Conservation (phyloP, 1,139 yeast genomes). For the Casaregolazyma suthepensis region DNA sequence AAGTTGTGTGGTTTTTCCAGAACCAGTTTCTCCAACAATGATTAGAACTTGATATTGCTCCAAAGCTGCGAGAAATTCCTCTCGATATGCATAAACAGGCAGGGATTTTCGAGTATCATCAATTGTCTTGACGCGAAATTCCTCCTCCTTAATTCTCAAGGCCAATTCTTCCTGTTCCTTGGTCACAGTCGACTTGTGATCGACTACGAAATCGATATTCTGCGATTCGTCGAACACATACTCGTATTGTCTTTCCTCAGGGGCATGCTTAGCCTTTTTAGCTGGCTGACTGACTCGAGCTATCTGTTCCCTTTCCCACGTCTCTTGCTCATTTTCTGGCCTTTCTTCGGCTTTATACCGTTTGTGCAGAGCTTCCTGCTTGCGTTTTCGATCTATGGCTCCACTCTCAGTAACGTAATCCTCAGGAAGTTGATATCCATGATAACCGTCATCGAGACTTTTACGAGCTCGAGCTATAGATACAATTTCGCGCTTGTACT, state of each 20-base stretch:
- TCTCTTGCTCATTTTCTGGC: slow-evolving; percentile 37
- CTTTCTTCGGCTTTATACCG: slow-evolving; percentile 31
- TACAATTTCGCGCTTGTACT: slow-evolving; percentile 44
- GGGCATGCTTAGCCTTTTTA: slow-evolving; percentile 19
- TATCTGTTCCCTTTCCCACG: slow-evolving; percentile 65
- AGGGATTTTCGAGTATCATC: slow-evolving; percentile 53
- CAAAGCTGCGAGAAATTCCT: slow-evolving; percentile 58
- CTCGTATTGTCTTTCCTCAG: slow-evolving; percentile 51
- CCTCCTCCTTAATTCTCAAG: slow-evolving; percentile 37
- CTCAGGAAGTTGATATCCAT: slow-evolving; percentile 49
- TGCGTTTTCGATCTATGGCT: slow-evolving; percentile 47
- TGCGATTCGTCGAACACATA: slow-evolving; percentile 81
- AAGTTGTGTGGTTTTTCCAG: slow-evolving; percentile 93
- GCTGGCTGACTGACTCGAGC: slow-evolving; percentile 30
- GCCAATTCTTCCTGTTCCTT: slow-evolving; percentile 30
- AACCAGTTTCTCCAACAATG: slow-evolving; percentile 95
- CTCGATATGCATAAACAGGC: slow-evolving; percentile 69
- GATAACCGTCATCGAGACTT: slow-evolving; percentile 28
- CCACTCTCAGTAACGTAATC: slow-evolving; percentile 51
- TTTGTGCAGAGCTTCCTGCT: slow-evolving; percentile 37
- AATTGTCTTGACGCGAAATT: slow-evolving; percentile 38
- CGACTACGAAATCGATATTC: slow-evolving; percentile 56
- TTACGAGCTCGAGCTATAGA: slow-evolving; percentile 40
- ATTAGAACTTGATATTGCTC: slow-evolving; percentile 65
- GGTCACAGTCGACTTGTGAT: slow-evolving; percentile 26